These are phyloP conservation scores for Penicillium crustosum DNA, from an alignment of 2,329 filamentous ascomycete genomes.

Conservation along the genomic window DNA sequence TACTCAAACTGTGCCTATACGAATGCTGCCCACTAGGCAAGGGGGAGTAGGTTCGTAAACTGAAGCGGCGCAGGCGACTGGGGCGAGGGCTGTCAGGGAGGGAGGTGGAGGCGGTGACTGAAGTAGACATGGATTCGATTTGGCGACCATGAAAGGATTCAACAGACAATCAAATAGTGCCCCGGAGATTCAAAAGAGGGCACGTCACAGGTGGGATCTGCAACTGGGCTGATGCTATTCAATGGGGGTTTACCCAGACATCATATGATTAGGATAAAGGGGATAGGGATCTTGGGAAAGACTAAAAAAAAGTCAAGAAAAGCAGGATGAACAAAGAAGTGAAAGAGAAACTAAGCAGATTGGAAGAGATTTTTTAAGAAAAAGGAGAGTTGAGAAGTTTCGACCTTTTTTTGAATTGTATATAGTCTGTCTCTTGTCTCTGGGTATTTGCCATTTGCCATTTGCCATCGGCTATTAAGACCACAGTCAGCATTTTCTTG, in stretches of 20 bases:
- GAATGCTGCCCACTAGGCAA: slow-evolving; percentile 26
- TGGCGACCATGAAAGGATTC: background rate
- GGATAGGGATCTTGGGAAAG: background rate
- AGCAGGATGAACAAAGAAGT: background rate
- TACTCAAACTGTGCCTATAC: slow-evolving; percentile 37
- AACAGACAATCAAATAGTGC: background rate
- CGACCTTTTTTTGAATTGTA: background rate
- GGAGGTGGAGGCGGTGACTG: slow-evolving; percentile 40
- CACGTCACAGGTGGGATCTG: slow-evolving; percentile 14
- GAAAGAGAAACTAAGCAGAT: background rate
- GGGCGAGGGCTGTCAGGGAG: slow-evolving; percentile 35
- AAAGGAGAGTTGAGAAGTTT: background rate
- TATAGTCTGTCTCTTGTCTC: background rate
- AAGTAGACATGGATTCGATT: slow-evolving; percentile 30
- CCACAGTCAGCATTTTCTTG: slow-evolving; percentile 7
- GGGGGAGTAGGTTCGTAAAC: slow-evolving; percentile 39
- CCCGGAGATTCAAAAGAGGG: background rate
- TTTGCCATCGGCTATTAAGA: slow-evolving; percentile 9
- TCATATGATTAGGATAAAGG: slow-evolving; percentile 10
- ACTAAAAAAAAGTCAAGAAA: background rate
- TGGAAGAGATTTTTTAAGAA: background rate
- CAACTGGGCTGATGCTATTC: slow-evolving; percentile 16
- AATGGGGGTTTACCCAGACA: slow-evolving; percentile 8
- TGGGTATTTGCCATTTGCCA: background rate
- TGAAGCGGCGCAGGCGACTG: slow-evolving; percentile 42